Percentiles rank a stretch among this genome's conserved stretches.
Evolutionary conservation across 2,329 filamentous ascomycete genomes (phyloP).

Genomic region (Colletotrichum costaricense): DNA sequence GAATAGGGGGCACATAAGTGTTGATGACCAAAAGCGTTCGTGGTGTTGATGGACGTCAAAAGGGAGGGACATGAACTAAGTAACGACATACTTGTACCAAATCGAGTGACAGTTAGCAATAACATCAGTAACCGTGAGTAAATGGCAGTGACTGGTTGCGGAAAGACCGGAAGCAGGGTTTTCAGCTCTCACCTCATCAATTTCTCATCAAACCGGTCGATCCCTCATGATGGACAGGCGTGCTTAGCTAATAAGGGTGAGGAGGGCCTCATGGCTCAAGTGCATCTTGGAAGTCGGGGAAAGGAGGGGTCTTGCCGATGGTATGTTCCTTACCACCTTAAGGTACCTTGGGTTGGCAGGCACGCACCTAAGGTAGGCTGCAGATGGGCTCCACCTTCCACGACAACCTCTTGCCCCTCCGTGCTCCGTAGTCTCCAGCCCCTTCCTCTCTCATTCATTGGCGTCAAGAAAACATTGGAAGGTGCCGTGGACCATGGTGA

Average conservation of each 20-base stretch:
- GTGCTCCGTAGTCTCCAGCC: neutral
- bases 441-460: neutral
- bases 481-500: neutral
- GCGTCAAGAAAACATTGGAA: neutral
- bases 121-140: too few species aligned
- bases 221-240: neutral
- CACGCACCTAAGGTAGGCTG: neutral
- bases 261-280: neutral
- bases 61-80: neutral
- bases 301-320: constrained; percentile 15
- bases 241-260: neutral
- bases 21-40: neutral
- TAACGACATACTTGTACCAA: neutral
- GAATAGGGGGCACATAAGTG: neutral
- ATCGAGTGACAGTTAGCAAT: neutral
- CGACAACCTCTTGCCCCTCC: constrained; percentile 19
- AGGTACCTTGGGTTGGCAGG: too few species aligned
- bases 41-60: neutral
- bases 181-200: neutral
- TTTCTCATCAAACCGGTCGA: neutral
- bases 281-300: constrained; percentile 4
- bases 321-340: too few species aligned
- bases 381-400: constrained; percentile 16
- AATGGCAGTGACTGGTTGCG: neutral
- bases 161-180: constrained; percentile 24